Evolutionary conservation across 805 yeast species (phyloP).

Genomic region (Schwanniomyces vanrijiae): DNA sequence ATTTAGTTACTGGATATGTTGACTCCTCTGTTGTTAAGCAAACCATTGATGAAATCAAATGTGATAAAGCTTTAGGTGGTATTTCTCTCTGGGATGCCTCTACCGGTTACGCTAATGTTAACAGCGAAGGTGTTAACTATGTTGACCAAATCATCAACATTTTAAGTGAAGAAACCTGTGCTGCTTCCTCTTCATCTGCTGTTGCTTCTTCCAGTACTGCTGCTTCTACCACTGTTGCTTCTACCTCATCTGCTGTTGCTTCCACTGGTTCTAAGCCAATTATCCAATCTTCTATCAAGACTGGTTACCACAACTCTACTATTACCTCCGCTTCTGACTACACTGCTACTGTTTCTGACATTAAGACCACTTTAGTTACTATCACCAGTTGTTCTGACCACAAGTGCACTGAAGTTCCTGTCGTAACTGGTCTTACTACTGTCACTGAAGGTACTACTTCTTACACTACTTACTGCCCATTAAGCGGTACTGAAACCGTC

Average conservation of each 20-base stretch:
- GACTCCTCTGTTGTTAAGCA: conserved; percentile 17
- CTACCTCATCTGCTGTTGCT: neutral
- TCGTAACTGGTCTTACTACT: conserved; percentile 24
- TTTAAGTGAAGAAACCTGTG: conserved; percentile 2
- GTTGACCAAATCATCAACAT: conserved; percentile 38
- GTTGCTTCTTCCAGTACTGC: neutral
- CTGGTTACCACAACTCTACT: neutral
- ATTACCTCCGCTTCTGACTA: neutral
- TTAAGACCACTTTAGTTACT: conserved; percentile 23
- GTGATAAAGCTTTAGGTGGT: conserved; percentile 33
- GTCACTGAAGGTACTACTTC: conserved; percentile 18
- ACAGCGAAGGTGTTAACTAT: conserved; percentile 17
- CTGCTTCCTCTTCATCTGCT: neutral
- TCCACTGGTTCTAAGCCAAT: neutral
- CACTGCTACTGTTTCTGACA: conserved; percentile 12
- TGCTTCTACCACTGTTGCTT: conserved; percentile 1
- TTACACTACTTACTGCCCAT: conserved; percentile 25
- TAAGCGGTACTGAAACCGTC: conserved; percentile 20
- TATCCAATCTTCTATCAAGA: neutral
- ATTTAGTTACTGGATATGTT: conserved; percentile 46
- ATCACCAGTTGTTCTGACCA: conserved; percentile 28
- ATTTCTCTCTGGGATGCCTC: conserved; percentile 39
- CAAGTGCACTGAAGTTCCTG: conserved; percentile 20
- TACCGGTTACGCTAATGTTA: conserved; percentile 18
- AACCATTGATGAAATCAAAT: conserved; percentile 14